Evolutionary conservation across 345 rosid genomes (phyloP), one percentile per base, ranked within the genome.

Genomic region (Psidium guajava): DNA sequence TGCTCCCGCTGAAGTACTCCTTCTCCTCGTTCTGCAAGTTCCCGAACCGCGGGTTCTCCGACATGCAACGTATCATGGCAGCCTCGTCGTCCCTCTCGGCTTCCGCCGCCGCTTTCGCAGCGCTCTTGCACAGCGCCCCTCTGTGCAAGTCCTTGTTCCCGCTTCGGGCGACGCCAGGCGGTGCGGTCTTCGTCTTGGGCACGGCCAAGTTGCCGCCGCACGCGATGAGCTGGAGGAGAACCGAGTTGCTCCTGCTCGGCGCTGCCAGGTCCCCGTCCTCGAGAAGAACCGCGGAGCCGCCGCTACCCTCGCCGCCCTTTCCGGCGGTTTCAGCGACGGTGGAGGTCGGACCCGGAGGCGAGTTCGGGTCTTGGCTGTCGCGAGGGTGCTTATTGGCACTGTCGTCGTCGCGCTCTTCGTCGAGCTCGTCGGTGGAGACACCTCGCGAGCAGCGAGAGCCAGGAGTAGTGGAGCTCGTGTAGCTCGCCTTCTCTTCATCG

Each of bases 31-130:
- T 86, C 82, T 95, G 99, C 22, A 91, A 82, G 89, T 93, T 95
- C 36, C 98, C 97, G 51, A 96, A 94, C 93, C 99, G 94, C 11
- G 98, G 99, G 89, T 96, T 95, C 93, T 96, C 99, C 53, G 98
- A 93, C 96, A 96, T 95, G 91, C 83, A 94, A 32, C 81, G 87
- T 8, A 95, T 94, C 90, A 96, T 94, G 50, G 82, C 87, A 21
- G 84, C 86, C 69, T 85, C 88, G 3, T 90, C 94, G 27, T 42
- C 94, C 83, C 88, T 92, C 47, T 86, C 90, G 4, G 90, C 94
- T 12, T 84, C 89, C 11, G 87, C 93, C 11, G 82, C 87, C 81
- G 86, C 90, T 80, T 87, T 92, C 44, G 85, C 83, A 15, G 92
- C 95, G 32, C 73, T 87, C 88, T 84, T 93, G 74, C 89, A 87